Evolutionary conservation across 2,329 filamentous ascomycete genomes (phyloP).

Genomic region (Fusarium oxysporum): DNA sequence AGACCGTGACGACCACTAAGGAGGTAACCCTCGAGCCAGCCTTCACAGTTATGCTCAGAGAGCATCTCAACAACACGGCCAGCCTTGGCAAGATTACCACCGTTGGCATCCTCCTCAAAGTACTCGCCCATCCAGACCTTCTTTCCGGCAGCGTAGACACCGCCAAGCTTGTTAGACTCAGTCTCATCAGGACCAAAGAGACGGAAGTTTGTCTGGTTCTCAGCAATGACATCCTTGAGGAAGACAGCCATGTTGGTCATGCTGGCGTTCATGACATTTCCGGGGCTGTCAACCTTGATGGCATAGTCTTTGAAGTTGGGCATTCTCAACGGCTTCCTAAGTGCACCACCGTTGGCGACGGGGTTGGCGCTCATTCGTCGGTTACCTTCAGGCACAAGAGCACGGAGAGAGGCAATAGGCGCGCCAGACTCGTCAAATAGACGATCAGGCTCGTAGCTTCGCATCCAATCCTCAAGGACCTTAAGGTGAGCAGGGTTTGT

Average conservation of each 20-base stretch:
- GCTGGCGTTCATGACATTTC: slow-evolving; percentile 66
- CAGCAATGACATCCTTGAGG: slow-evolving; percentile 73
- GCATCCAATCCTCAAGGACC: slow-evolving; percentile 81
- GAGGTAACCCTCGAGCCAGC: slow-evolving; percentile 84
- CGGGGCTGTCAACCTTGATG: slow-evolving; percentile 70
- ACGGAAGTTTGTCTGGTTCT: slow-evolving; percentile 76
- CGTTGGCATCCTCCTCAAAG: slow-evolving; percentile 79
- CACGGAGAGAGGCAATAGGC: slow-evolving; percentile 71
- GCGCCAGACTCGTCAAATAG: slow-evolving; percentile 74
- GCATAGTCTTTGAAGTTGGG: slow-evolving; percentile 78
- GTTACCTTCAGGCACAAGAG: slow-evolving; percentile 72
- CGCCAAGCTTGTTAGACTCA: slow-evolving; percentile 80
- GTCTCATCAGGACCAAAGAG: slow-evolving; percentile 85
- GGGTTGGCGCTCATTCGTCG: slow-evolving; percentile 83
- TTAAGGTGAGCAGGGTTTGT: slow-evolving; percentile 74
- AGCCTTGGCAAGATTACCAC: slow-evolving; percentile 75
- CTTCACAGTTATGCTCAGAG: slow-evolving; percentile 83
- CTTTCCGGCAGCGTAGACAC: slow-evolving; percentile 78
- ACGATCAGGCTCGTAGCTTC: slow-evolving; percentile 78
- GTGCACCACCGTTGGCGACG: slow-evolving; percentile 76
- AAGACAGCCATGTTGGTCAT: slow-evolving; percentile 78
- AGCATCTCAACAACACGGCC: slow-evolving; percentile 87
- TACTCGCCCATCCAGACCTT: slow-evolving; percentile 86
- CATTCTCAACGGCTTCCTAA: slow-evolving; percentile 75
- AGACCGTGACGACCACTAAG: slow-evolving; percentile 80